Percentiles rank a stretch among this genome's conserved stretches.
Conservation (phyloP, 2,329 filamentous ascomycete species). For the Alternaria longipes region DNA sequence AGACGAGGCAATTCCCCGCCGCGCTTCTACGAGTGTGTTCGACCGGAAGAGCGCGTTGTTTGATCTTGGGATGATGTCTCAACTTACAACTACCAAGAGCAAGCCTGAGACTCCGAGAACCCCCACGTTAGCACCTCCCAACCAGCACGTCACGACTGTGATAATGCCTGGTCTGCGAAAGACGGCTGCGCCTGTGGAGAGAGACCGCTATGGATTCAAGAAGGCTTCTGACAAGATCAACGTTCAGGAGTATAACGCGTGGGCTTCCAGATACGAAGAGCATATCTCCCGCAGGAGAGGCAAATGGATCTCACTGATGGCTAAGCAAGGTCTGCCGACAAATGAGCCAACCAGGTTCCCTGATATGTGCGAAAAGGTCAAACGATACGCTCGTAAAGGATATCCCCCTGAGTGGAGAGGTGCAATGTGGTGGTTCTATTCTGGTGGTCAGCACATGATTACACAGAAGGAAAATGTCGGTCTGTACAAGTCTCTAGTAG, state of each 20-base stretch:
- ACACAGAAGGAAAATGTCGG: slow-evolving; percentile 72
- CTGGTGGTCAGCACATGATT: slow-evolving; percentile 82
- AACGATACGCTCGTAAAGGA: slow-evolving; percentile 90
- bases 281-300: slow-evolving; percentile 77
- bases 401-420: slow-evolving; percentile 94
- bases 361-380: slow-evolving; percentile 80
- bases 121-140: slow-evolving; percentile 4
- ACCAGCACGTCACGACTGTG: slow-evolving; percentile 10
- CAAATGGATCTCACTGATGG: slow-evolving; percentile 84
- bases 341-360: slow-evolving; percentile 80
- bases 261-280: slow-evolving; percentile 77
- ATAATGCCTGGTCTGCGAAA: slow-evolving; percentile 27
- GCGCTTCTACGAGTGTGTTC: slow-evolving; percentile 48
- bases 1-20: slow-evolving; percentile 46
- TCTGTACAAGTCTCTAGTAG: slow-evolving; percentile 76
- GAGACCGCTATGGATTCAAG: slow-evolving; percentile 92
- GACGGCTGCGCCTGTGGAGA: slow-evolving; percentile 50
- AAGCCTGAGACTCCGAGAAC: slow-evolving; percentile 11
- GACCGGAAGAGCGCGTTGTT: slow-evolving; percentile 45
- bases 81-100: slow-evolving; percentile 17
- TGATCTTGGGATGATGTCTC: slow-evolving; percentile 33
- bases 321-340: slow-evolving; percentile 77
- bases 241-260: slow-evolving; percentile 79
- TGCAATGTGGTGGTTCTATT: slow-evolving; percentile 97
- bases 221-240: slow-evolving; percentile 84